A percentile compares a stretch with the other conserved stretches of the same genome.
Evolutionary conservation across 2,329 filamentous ascomycete species (phyloP).

Genomic region (Fusarium secorum): DNA sequence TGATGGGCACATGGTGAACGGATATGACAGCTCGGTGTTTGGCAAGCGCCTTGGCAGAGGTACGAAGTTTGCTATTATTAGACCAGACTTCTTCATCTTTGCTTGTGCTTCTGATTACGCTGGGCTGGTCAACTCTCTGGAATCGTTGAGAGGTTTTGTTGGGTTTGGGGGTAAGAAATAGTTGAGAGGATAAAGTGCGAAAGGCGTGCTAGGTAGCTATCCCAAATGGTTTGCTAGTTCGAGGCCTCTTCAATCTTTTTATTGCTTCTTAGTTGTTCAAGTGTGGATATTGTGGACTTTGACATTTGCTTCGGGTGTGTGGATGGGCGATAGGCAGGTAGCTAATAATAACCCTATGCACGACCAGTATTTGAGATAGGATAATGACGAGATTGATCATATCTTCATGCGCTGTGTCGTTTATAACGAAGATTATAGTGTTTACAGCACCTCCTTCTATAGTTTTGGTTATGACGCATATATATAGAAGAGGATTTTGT

Average conservation of each 20-base stretch:
- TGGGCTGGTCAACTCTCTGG: not conserved
- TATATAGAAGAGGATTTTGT: not conserved
- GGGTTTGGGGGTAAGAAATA: not conserved
- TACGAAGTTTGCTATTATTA: not conserved
- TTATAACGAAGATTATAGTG: not conserved
- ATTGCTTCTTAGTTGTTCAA: not conserved
- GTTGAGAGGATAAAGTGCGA: fast-evolving
- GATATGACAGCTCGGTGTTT: not conserved
- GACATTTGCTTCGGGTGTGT: too few species aligned
- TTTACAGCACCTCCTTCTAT: not conserved
- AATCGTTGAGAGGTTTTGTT: not conserved
- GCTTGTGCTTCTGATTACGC: not conserved
- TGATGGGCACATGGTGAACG: too few species aligned
- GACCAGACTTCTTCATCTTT: not conserved
- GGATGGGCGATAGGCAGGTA: too few species aligned
- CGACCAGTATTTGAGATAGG: too few species aligned
- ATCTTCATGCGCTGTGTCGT: fast-evolving
- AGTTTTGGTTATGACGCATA: fast-evolving
- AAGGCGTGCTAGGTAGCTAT: too few species aligned
- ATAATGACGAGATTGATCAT: too few species aligned
- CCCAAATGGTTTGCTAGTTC: fast-evolving
- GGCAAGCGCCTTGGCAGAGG: not conserved
- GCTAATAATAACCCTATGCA: too few species aligned
- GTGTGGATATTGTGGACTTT: fast-evolving
- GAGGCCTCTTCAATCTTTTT: too few species aligned